Evolutionary conservation across 2,329 filamentous ascomycete genomes (phyloP), one percentile per base, ranked within the genome.

Genomic region (Gyromitra esculenta): DNA sequence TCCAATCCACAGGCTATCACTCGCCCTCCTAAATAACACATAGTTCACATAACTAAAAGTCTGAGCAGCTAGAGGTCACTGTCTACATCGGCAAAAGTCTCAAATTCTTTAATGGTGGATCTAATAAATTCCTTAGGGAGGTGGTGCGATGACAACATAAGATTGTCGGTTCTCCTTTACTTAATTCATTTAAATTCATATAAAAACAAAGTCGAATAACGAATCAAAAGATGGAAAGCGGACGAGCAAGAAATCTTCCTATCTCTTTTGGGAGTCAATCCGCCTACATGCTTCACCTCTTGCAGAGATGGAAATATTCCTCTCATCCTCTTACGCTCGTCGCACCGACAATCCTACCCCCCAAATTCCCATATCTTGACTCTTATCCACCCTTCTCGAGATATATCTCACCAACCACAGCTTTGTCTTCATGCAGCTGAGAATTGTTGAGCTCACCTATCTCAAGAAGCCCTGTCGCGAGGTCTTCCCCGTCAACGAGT

Each of bases 61-160:
- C 96, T 87, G 88, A 94, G 82, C 93, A 98, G 89, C 93, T 94
- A 84, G 97, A 96, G 85, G 91, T 93, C 84, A 94, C 91, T 86
- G 91, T 92, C 80, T 93, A 97, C 86, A 88, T 99, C 80, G 95
- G 94, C 82, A 96, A 99, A 83, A 96, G 96, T 83, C 98, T 99
- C 90, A 96, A 98, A 88, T 99, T 97, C 89, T 89, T 99, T 80
- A 90, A 92, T 84, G 92, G 97, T 84, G 4, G 2, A 31, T 31
- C 25, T 31, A 31, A 31, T 9, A 31, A 15, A 65, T 8, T 35
- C 25, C 9, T 4, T 9, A 92, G 81, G 93, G 97, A 82, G 95
- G 94, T 86, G 96, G 96, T 87, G 93, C 98, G 83, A 97, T 99
- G 87, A 96, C 94, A 86, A 99, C 96, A 84, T 96, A 99, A 97